A percentile compares a stretch with the other conserved stretches of the same genome.
Evolutionary conservation across 2,329 filamentous ascomycete species (phyloP).

Genomic region (Aspergillus versicolor): DNA sequence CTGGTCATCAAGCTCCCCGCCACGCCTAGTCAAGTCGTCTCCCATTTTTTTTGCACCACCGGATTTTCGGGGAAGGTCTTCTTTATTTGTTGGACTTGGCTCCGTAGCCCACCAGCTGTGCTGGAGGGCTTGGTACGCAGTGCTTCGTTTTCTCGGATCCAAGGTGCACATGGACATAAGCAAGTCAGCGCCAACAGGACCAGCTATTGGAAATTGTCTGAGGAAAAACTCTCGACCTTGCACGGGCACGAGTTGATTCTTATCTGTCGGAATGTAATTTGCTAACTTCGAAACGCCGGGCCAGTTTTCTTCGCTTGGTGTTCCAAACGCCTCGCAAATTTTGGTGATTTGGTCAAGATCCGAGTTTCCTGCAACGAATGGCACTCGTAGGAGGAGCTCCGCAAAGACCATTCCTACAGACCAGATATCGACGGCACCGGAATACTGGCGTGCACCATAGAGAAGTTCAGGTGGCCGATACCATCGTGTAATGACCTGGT

Average conservation of each 20-base stretch:
- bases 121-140: slow-evolving; percentile 71
- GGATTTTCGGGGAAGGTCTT: slow-evolving; percentile 76
- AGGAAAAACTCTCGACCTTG: slow-evolving; percentile 71
- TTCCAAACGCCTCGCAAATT: slow-evolving; percentile 83
- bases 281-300: slow-evolving; percentile 80
- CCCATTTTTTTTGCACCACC: slow-evolving; percentile 74
- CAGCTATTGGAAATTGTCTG: slow-evolving; percentile 74
- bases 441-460: slow-evolving; percentile 86
- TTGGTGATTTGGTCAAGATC: slow-evolving; percentile 84
- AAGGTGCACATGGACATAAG: slow-evolving; percentile 80
- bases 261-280: slow-evolving; percentile 71
- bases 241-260: slow-evolving; percentile 55
- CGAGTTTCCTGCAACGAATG: slow-evolving; percentile 78
- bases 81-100: slow-evolving; percentile 77
- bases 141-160: slow-evolving; percentile 82
- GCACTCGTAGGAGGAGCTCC: slow-evolving; percentile 78
- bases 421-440: slow-evolving; percentile 90
- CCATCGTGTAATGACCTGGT: slow-evolving; percentile 94
- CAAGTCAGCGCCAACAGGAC: slow-evolving; percentile 79
- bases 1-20: slow-evolving; percentile 67
- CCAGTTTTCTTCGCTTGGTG: slow-evolving; percentile 92
- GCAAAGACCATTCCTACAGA: slow-evolving; percentile 90
- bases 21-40: slow-evolving; percentile 75
- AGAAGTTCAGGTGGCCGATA: slow-evolving; percentile 93
- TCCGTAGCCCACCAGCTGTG: slow-evolving; percentile 85